Evolutionary conservation across 108 stramenopile genomes (phyloP).

Genomic region (Nannochloropsis salina): DNA sequence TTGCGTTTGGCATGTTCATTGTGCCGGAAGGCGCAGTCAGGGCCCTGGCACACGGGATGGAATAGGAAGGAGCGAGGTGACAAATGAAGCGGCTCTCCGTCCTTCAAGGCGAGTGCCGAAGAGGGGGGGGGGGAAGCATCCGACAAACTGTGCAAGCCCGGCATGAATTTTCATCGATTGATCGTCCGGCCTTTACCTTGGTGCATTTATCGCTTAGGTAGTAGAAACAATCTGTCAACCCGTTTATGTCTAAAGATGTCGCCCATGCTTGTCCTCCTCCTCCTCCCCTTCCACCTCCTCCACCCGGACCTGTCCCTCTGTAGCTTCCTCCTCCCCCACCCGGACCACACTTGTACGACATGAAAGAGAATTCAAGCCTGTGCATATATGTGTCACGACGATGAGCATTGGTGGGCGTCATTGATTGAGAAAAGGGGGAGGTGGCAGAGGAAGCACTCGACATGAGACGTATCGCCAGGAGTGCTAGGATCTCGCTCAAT

Average conservation of each 20-base stretch:
- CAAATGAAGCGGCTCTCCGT: too few species aligned
- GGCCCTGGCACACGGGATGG: neutral
- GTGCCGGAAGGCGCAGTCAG: neutral
- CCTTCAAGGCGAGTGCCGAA: neutral
- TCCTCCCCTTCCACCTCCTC: neutral
- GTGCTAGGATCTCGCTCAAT: too few species aligned
- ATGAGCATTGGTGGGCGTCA: too few species aligned
- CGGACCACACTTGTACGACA: neutral
- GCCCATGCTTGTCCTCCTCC: neutral
- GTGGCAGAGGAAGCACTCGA: too few species aligned
- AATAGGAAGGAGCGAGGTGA: neutral
- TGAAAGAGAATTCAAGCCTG: neutral
- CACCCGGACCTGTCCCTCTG: neutral
- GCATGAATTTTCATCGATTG: neutral
- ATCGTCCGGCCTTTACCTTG: neutral
- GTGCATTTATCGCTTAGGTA: constrained; percentile 1
- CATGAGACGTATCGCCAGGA: too few species aligned
- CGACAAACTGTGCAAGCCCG: neutral
- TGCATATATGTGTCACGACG: too few species aligned
- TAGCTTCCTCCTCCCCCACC: neutral
- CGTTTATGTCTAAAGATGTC: neutral
- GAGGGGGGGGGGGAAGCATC: neutral
- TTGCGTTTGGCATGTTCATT: constrained; percentile 9
- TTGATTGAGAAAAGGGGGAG: too few species aligned
- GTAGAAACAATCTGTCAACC: neutral